Evolutionary conservation across 2,329 filamentous ascomycete genomes (phyloP).

Genomic region (Hymenoscyphus scutula): DNA sequence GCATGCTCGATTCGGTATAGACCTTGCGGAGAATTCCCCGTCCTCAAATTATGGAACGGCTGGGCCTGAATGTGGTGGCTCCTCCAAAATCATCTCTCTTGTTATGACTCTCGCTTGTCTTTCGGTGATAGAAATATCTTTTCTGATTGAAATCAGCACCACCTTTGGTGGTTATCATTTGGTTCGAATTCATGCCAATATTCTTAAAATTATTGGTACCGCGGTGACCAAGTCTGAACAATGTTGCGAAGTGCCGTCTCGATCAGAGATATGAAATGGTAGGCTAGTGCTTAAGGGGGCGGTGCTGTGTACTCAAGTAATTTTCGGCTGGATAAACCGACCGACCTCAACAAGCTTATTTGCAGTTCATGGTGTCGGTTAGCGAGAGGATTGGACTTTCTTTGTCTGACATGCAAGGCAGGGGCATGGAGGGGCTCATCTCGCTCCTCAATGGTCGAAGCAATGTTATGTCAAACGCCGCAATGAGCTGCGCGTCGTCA

Average conservation of each 20-base stretch:
- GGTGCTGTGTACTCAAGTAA: constrained; percentile 3
- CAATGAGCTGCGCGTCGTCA: background rate
- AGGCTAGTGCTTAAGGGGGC: constrained; percentile 1
- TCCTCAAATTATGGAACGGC: background rate
- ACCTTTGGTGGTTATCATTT: background rate
- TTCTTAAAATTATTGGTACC: too few relatives aligned
- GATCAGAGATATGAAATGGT: background rate
- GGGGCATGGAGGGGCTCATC: background rate
- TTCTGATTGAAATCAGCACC: background rate
- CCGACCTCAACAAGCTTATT: constrained; percentile 2
- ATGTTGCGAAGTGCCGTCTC: background rate
- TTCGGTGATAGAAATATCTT: too few relatives aligned
- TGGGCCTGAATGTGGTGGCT: background rate
- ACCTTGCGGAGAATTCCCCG: too few relatives aligned
- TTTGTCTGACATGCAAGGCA: constrained; percentile 2
- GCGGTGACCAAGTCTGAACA: background rate
- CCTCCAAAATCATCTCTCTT: background rate
- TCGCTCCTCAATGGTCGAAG: background rate
- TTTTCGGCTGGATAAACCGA: constrained; percentile 2
- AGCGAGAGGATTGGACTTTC: background rate
- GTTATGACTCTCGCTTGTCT: background rate
- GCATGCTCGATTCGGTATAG: too few relatives aligned
- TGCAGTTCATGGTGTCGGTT: constrained; percentile 1
- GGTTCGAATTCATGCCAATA: background rate
- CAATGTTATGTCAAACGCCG: background rate